Percentiles rank a stretch among this genome's conserved stretches.
Conservation (phyloP, 1,139 yeast genomes). For the Lodderomyces parapsilosis region DNA sequence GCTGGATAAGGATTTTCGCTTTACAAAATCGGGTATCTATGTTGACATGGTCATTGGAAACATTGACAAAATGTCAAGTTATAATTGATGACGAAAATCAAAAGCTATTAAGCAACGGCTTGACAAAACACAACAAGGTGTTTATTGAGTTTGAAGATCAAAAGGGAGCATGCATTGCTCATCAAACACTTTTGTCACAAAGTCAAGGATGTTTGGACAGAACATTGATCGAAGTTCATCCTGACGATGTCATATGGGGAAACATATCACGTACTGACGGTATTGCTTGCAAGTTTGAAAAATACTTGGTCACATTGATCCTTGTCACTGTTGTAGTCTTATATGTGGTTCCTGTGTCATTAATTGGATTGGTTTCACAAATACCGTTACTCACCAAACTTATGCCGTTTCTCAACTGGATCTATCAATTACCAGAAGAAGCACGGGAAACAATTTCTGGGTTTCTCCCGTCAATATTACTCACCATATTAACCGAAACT, state of each 20-base stretch:
- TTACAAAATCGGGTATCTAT: constrained; percentile 22
- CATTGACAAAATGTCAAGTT: constrained; percentile 19
- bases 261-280: constrained; percentile 43
- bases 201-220: constrained; percentile 41
- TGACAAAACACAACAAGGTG: constrained; percentile 36
- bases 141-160: constrained; percentile 54
- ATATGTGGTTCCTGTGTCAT: constrained; percentile 72
- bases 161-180: constrained; percentile 51
- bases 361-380: constrained; percentile 66
- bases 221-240: constrained; percentile 50
- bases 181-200: constrained; percentile 50
- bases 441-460: constrained; percentile 54
- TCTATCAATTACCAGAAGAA: constrained; percentile 52
- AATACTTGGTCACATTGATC: constrained; percentile 40
- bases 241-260: constrained; percentile 60
- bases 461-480: constrained; percentile 58
- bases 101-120: constrained; percentile 17
- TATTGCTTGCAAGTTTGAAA: constrained; percentile 31
- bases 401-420: constrained; percentile 54
- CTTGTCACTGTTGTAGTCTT: constrained; percentile 50
- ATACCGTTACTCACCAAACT: constrained; percentile 56
- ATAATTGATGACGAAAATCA: constrained; percentile 24
- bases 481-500: constrained; percentile 55
- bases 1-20: constrained; percentile 26
- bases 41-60: constrained; percentile 29